Percentiles rank a stretch among this genome's conserved stretches.
Evolutionary conservation across 371 early-diverging fungal genomes (phyloP).

Genomic region (Lichtheimia ornata): DNA sequence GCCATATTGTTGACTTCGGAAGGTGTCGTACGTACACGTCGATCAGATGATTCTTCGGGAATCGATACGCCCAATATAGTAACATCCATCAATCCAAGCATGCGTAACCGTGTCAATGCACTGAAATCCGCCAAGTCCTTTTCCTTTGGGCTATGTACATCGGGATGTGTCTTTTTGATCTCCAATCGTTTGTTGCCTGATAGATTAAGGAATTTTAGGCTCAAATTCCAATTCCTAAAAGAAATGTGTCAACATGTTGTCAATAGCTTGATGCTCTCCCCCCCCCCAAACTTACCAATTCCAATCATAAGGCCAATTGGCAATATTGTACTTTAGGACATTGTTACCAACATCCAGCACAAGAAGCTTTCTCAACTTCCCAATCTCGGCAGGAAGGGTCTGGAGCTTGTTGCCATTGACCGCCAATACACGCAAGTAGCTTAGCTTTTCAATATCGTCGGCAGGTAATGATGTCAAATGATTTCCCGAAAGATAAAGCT

Average conservation of each 20-base stretch:
- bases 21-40: conserved; percentile 84
- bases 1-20: conserved; percentile 78
- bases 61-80: conserved; percentile 76
- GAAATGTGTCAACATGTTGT: background rate
- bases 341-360: conserved; percentile 89
- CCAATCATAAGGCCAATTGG: conserved; percentile 96
- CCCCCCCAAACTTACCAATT: conserved; percentile 86
- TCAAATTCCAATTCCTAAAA: conserved; percentile 84
- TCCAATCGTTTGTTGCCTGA: conserved; percentile 90
- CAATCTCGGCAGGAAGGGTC: conserved; percentile 88
- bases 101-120: conserved; percentile 70
- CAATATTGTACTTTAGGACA: conserved; percentile 87
- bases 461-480: conserved; percentile 81
- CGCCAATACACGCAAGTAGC: conserved; percentile 71
- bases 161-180: conserved; percentile 70
- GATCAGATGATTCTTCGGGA: conserved; percentile 80
- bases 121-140: conserved; percentile 77
- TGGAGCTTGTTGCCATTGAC: conserved; percentile 90
- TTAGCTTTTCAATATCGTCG: conserved; percentile 80
- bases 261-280: background rate
- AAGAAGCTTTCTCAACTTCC: conserved; percentile 72
- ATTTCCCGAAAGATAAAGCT: conserved; percentile 86
- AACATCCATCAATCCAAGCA: conserved; percentile 88
- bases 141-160: conserved; percentile 37
- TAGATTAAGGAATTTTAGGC: conserved; percentile 85